A percentile compares a stretch with the other conserved stretches of the same genome.
phyloP scores from a whole-genome alignment of 2,329 filamentous ascomycete species.

The Aspergillus sp. region DNA sequence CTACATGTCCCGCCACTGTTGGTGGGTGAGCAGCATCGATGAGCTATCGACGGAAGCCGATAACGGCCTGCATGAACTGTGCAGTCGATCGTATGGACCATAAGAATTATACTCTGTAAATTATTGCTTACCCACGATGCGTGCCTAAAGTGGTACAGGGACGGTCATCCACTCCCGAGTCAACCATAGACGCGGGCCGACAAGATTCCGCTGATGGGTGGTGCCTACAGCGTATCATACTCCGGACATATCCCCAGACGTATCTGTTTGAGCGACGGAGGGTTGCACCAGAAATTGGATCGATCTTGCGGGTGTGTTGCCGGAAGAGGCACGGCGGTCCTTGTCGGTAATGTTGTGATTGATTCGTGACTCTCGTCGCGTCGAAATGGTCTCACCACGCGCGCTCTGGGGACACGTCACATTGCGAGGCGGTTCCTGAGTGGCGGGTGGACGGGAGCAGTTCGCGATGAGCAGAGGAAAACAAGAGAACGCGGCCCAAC shows the following conservation, averaged over 20 bases:
- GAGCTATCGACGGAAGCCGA: slow-evolving; percentile 14
- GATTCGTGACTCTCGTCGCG: background rate
- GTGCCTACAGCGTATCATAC: too few relatives aligned
- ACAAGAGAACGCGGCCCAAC: slow-evolving; percentile 17
- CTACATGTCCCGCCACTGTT: slow-evolving; percentile 17
- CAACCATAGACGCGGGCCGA: too few relatives aligned
- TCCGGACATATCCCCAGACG: too few relatives aligned
- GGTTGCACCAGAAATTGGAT: background rate
- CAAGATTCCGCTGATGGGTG: too few relatives aligned
- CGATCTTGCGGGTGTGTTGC: too few relatives aligned
- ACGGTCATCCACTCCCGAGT: too few relatives aligned
- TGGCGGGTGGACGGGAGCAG: background rate
- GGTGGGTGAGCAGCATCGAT: slow-evolving; percentile 5
- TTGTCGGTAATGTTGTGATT: background rate
- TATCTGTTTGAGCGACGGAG: background rate
- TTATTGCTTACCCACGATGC: background rate
- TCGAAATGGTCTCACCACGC: slow-evolving; percentile 1
- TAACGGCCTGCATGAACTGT: slow-evolving; percentile 21
- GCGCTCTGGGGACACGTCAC: background rate
- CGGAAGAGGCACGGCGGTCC: slow-evolving; percentile 3
- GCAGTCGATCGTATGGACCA: background rate
- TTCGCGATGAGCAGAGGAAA: background rate
- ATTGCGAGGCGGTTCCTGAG: background rate
- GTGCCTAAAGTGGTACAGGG: slow-evolving; percentile 5
- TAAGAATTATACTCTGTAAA: too few relatives aligned